Base-by-base conservation (phyloP, 768 basidiomycete genomes). In the Mycena olivaceomarginata region DNA sequence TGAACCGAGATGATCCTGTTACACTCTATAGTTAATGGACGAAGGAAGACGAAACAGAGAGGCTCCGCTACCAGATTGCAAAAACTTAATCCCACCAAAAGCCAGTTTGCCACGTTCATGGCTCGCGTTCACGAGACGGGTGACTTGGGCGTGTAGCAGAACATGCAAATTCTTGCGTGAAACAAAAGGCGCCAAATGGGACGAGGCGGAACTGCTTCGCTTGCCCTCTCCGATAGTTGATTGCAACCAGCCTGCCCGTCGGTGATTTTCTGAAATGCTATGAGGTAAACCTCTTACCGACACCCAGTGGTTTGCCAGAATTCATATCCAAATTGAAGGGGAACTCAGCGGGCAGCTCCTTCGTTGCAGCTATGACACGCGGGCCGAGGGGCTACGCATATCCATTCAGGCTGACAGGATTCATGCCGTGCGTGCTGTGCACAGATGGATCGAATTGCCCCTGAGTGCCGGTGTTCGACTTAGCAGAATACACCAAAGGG, bases 121-220 rank as follows among this genome's bases (percentile, higher is more conserved):
- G 41, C 5, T 65, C 43, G 64, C 43, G 13, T 65, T 25, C 43
- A 65, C 64, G 5, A 67, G 66, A 4, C 66, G 66, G 3, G 66
- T 67, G 40, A 67, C 65, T 9, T 37, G 65, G 9, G 65, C 65
- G n/a, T 67, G 45, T 15, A 67, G 5, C 65, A 67, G 51, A 11
- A 67, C 46, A 37, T 67, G 46, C 31, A 67, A 20, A 37, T 66
- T 66, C 5, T 31, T 39, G 37, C 60, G 60, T 18, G 25, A 22
- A 39, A 4, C 10, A 10, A 62, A 10, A 6, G 60, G 60, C 10
- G 2, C 60, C 60, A 62, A 62, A 20, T 62, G 40, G 22, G 60
- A 62, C 0, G 60, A 37, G 9, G 60, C 60, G 7, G 60, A 39
- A 11, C 25, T 39, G 37, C 60, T 62, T 40, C 60, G 60, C 37